Base-by-base conservation (phyloP, 2,329 filamentous ascomycete species). In the Sphaerostilbella broomeana region DNA sequence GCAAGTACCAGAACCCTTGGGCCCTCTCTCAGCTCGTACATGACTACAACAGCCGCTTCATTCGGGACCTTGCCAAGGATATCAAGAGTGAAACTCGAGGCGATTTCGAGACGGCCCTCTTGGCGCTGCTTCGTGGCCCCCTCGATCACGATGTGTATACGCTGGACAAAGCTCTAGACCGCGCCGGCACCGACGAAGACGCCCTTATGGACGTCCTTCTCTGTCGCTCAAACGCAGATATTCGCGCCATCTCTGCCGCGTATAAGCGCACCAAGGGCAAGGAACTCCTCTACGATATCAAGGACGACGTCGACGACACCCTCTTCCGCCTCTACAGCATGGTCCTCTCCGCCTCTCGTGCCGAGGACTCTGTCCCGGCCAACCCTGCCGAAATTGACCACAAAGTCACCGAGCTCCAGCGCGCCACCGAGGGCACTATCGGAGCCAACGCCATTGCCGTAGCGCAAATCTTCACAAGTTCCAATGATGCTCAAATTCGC, bases 211-310 rank as follows among this genome's bases (percentile, higher is more conserved):
- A 61, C 12, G 56, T 62, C 3, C 50, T 63, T 0, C 43, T 63
- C 1, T 55, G 56, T 16, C 60, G 60, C 0, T 60, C 58, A 9
- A 63, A 63, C 19, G 58, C 60, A 3, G 60, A 63, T 26, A 51
- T 62, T 1, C 50, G 53, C 4, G 60, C 57, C 10, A 63, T 63
- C 6, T 15, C 21, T 1, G 44, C 49, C 3, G 55, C 60, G 43
- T 63, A 60, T 21, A 51, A 40, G 35, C 51, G 50, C 4, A 33
- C 52, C 28, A 47, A 49, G 2, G 54, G 52, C 33, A 49, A 46
- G 2, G 58, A 63, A 2, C 49, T 63, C 4, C 37, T 58, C 0
- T 42, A 45, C 1, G 56, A 59, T 31, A 53, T 63, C 20, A 56
- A 54, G 40, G 49, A 54, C 7, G 57, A 62, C 10, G 53, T 62